Conservation (phyloP, 129 eudicot genomes). For the Saposhnikovia divaricata region DNA sequence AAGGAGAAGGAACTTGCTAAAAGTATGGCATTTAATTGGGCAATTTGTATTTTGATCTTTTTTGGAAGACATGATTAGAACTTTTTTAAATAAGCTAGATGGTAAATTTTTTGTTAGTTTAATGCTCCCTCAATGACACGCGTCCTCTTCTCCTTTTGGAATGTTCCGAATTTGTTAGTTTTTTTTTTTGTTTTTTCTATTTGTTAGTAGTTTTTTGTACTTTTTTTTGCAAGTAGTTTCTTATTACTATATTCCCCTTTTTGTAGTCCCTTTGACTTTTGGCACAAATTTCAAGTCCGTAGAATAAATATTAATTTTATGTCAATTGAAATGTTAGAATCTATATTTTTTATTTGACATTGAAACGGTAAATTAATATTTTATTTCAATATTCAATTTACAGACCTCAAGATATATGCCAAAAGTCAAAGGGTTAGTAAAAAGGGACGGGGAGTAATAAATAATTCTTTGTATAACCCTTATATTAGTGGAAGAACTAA, state of each 20-base stretch:
- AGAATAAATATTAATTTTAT: not conserved
- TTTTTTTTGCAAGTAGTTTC: too few species aligned
- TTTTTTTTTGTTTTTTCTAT: too few species aligned
- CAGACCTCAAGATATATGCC: not conserved
- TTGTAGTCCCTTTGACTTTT: not conserved
- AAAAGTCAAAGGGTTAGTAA: not conserved
- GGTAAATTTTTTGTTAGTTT: not conserved
- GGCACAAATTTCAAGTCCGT: not conserved
- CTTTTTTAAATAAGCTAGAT: not conserved
- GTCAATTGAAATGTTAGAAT: not conserved
- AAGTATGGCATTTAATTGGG: constrained; percentile 32
- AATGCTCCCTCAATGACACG: not conserved
- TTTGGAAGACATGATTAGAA: not conserved
- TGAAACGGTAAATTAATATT: too few species aligned
- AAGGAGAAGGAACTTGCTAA: constrained; percentile 94
- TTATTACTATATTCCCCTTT: not conserved
- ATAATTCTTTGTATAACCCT: not conserved
- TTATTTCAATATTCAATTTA: not conserved
- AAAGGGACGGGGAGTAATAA: not conserved
- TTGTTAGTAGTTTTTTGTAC: too few species aligned
- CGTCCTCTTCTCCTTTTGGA: not conserved
- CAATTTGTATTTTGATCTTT: not conserved
- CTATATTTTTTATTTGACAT: too few species aligned
- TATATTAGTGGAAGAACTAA: not conserved
- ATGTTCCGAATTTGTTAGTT: not conserved